Conservation (phyloP, 2,329 filamentous ascomycete species). For the Rhynchosporium graminicola region DNA sequence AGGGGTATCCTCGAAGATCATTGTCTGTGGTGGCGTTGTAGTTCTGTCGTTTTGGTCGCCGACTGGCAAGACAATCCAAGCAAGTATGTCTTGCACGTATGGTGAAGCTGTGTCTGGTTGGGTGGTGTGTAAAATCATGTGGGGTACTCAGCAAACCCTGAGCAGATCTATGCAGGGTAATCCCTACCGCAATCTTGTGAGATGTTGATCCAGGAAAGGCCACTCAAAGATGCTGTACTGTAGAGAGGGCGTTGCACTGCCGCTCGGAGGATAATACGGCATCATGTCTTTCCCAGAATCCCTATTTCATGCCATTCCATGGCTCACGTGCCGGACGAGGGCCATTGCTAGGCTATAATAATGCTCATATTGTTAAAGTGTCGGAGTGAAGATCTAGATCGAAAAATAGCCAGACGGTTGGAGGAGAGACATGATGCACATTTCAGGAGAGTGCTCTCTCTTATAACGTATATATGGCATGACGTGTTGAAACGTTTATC, state of each 20-base stretch:
- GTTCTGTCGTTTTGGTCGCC: conserved; percentile 5
- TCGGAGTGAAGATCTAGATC: conserved; percentile 20
- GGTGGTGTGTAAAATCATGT: not conserved
- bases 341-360: conserved; percentile 3
- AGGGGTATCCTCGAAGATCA: conserved; percentile 12
- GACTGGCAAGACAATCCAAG: not conserved
- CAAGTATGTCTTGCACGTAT: not conserved
- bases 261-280: not conserved
- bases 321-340: conserved; percentile 12
- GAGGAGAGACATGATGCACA: conserved; percentile 13
- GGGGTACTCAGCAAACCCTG: conserved; percentile 22
- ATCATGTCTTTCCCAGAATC: conserved; percentile 17
- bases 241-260: not conserved
- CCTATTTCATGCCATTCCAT: conserved; percentile 3
- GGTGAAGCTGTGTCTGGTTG: not conserved
- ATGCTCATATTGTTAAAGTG: conserved; percentile 15
- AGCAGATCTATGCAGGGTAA: conserved; percentile 29
- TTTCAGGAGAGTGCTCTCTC: conserved; percentile 16
- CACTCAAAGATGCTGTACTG: conserved; percentile 11
- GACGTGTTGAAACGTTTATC: conserved; percentile 14
- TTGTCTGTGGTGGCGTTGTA: conserved; percentile 10
- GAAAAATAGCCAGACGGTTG: conserved; percentile 17
- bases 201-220: not conserved
- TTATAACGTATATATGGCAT: conserved; percentile 16
- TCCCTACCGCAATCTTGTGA: conserved; percentile 13